Evolutionary conservation across 305 asterid species (phyloP).

Genomic region (Caryopteris hybrid): DNA sequence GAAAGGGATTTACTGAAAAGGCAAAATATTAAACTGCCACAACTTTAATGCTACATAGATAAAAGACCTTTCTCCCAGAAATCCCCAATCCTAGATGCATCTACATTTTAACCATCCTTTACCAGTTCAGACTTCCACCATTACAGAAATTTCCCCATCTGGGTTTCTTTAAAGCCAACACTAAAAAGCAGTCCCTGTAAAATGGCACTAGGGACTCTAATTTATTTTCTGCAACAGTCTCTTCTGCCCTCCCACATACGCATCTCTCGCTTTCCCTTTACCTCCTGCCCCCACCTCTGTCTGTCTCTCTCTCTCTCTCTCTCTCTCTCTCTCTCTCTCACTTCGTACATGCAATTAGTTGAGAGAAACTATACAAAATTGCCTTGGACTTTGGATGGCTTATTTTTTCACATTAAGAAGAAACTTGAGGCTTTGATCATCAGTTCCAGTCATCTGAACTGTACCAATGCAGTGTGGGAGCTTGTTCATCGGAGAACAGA

Average conservation of each 20-base stretch:
- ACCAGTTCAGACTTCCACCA: slow-evolving; percentile 15
- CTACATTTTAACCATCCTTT: slow-evolving; percentile 10
- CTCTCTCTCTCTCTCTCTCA: no score
- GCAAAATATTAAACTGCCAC: slow-evolving; percentile 1
- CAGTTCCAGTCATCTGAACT: slow-evolving; percentile 63
- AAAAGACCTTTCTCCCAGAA: neutral
- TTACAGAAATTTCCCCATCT: slow-evolving; percentile 15
- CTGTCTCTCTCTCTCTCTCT: no score
- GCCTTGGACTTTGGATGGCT: neutral
- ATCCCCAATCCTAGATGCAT: slow-evolving; percentile 7
- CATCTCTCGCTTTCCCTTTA: neutral
- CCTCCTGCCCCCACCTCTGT: no score
- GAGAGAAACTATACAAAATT: slow-evolving; percentile 16
- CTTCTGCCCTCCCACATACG: neutral
- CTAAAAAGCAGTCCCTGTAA: no score
- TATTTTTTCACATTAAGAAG: neutral
- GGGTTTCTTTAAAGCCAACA: slow-evolving; percentile 15
- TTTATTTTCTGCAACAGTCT: slow-evolving; percentile 14
- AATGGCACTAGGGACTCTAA: no score
- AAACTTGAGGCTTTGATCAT: neutral
- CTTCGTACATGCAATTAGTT: no score
- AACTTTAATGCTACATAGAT: slow-evolving; percentile 1
- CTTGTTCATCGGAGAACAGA: slow-evolving; percentile 74
- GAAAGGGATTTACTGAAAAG: neutral
- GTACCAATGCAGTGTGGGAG: slow-evolving; percentile 87